Evolutionary conservation across 192 early-diverging fungal genomes (phyloP).

Genomic region (Kappamyces sp.): DNA sequence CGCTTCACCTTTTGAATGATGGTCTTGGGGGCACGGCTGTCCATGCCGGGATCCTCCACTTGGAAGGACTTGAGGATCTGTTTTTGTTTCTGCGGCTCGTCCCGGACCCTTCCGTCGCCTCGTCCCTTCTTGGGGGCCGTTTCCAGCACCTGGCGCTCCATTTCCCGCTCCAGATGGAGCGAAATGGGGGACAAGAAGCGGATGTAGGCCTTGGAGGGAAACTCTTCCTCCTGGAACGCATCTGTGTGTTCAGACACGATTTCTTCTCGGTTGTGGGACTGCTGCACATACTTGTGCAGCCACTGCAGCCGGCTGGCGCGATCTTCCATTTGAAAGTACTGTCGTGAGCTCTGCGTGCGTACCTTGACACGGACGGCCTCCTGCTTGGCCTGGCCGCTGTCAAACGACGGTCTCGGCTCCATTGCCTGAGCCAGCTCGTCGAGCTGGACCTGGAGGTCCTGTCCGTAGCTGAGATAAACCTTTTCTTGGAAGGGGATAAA

Average conservation of each 20-base stretch:
- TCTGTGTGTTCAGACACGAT: conserved; percentile 1
- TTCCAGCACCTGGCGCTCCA: no score
- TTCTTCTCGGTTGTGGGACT: conserved; percentile 3
- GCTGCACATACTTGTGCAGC: conserved; percentile 16
- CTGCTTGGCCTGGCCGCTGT: not conserved
- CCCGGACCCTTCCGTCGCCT: no score
- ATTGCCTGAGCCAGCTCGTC: conserved; percentile 3
- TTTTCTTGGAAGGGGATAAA: conserved; percentile 30
- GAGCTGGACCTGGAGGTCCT: conserved; percentile 10
- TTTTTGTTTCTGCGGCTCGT: no score
- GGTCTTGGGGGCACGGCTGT: no score
- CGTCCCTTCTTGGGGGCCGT: no score
- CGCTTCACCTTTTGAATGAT: no score
- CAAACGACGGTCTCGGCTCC: not conserved
- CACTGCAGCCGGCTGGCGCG: conserved; percentile 10
- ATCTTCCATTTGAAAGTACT: conserved; percentile 18
- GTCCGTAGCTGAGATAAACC: conserved; percentile 31
- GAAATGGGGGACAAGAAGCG: conserved; percentile 4
- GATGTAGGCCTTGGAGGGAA: conserved; percentile 3
- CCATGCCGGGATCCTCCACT: no score
- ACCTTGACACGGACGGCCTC: conserved; percentile 2
- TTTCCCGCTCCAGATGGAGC: not conserved
- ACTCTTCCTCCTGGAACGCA: not conserved
- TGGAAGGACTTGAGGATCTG: no score
- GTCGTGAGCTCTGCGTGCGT: not conserved